Evolutionary conservation across 2,329 filamentous ascomycete genomes (phyloP).

Genomic region (Pseudogymnoascus sp.): DNA sequence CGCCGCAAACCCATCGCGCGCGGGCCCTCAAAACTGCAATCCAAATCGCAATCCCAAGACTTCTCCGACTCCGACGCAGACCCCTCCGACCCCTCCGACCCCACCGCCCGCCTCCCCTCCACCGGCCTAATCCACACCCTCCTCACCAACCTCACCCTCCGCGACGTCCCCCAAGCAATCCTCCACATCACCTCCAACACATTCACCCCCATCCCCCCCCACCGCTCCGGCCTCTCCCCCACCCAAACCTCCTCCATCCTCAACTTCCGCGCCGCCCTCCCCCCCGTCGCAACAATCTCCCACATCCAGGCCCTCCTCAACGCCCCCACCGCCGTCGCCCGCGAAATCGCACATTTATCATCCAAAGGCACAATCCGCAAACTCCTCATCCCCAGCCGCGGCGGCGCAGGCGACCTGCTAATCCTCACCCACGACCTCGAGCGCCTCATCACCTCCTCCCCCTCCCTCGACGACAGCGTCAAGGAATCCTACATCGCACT

Average conservation of each 20-base stretch:
- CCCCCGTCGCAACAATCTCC: slow-evolving; percentile 55
- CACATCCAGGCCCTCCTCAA: slow-evolving; percentile 57
- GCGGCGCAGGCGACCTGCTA: too few relatives aligned
- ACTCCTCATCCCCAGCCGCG: too few relatives aligned
- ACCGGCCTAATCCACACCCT: slow-evolving; percentile 47
- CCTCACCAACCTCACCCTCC: slow-evolving; percentile 45
- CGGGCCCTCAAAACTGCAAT: not conserved
- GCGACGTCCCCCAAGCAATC: slow-evolving; percentile 57
- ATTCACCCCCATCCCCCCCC: slow-evolving; percentile 55
- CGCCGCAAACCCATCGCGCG: slow-evolving; percentile 22
- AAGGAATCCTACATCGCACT: slow-evolving; percentile 43
- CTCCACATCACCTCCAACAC: slow-evolving; percentile 51
- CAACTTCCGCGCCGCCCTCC: slow-evolving; percentile 48
- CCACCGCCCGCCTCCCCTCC: slow-evolving; percentile 45
- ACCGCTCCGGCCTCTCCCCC: slow-evolving; percentile 52
- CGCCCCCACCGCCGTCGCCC: too few relatives aligned
- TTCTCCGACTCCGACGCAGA: not conserved
- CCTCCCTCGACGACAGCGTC: slow-evolving; percentile 34
- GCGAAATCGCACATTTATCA: too few relatives aligned
- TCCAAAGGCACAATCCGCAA: too few relatives aligned
- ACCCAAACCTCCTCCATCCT: slow-evolving; percentile 55
- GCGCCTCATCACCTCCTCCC: slow-evolving; percentile 28
- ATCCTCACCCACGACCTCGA: too few relatives aligned
- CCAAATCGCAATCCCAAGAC: slow-evolving; percentile 11
- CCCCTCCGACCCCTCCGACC: not conserved